Percentiles rank a stretch among this genome's conserved stretches.
Evolutionary conservation across 768 basidiomycete genomes (phyloP).

Genomic region (Paxillus involutus): DNA sequence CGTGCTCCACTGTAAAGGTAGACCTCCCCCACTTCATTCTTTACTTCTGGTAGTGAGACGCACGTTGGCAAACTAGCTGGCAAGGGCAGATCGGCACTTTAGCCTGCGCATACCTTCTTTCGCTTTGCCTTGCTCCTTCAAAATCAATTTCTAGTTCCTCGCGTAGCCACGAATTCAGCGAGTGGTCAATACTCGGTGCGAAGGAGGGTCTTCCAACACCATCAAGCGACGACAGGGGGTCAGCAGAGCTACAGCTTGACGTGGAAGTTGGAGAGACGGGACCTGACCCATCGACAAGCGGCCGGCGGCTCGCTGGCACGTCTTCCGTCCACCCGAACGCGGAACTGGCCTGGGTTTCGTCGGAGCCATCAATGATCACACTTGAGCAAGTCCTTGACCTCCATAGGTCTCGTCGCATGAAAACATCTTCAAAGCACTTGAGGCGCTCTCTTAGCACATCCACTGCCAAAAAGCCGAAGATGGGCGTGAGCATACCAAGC

Average conservation of each 20-base stretch:
- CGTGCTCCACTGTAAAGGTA: slow-evolving; percentile 88
- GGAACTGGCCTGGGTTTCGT: slow-evolving; percentile 12
- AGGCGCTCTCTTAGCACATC: slow-evolving; percentile 12
- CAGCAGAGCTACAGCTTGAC: neutral
- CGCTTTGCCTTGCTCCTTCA: slow-evolving; percentile 47
- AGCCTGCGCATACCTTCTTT: slow-evolving; percentile 79
- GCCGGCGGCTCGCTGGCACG: neutral
- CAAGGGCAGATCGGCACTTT: slow-evolving; percentile 87
- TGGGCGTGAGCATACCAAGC: slow-evolving; percentile 80
- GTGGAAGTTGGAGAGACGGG: neutral
- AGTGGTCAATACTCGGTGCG: slow-evolving; percentile 19
- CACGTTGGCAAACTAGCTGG: slow-evolving; percentile 48
- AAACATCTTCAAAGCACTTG: slow-evolving; percentile 19
- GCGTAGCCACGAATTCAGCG: slow-evolving; percentile 20
- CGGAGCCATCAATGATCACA: slow-evolving; percentile 28
- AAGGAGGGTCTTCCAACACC: slow-evolving; percentile 20
- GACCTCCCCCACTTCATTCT: neutral
- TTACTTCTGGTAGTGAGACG: slow-evolving; percentile 1
- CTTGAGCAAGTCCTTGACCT: slow-evolving; percentile 61
- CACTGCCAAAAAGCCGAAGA: slow-evolving; percentile 32
- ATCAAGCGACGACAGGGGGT: neutral
- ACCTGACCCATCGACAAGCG: neutral
- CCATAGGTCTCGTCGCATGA: slow-evolving; percentile 74
- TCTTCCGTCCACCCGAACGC: slow-evolving; percentile 1
- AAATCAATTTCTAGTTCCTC: too few species aligned